These are phyloP conservation scores for Diutina neorugosa DNA, from an alignment of 1,139 yeast species.

Conservation along the genomic window DNA sequence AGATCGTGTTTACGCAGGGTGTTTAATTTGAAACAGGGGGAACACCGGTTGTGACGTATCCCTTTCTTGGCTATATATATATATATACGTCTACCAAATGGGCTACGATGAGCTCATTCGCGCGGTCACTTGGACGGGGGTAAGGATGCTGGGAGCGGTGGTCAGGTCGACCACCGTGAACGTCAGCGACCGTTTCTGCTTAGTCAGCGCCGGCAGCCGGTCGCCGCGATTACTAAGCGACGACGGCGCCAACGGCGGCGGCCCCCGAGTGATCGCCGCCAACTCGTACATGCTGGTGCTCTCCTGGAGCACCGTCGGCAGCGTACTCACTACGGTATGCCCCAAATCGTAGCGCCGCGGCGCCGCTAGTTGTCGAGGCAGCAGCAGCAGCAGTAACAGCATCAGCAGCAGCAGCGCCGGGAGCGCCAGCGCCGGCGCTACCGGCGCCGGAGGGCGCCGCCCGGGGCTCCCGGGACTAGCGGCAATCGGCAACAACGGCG, in stretches of 20 bases:
- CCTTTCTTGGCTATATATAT: no score
- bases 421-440: not conserved
- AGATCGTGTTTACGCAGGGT: not conserved
- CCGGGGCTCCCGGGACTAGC: not conserved
- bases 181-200: conserved; percentile 1
- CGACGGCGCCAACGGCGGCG: not conserved
- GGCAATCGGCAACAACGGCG: not conserved
- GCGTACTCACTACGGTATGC: conserved; percentile 1
- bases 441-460: not conserved
- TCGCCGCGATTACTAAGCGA: not conserved
- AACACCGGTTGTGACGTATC: no score
- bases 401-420: not conserved
- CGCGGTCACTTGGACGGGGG: conserved; percentile 2
- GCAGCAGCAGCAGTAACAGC: not conserved
- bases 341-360: conserved; percentile 1
- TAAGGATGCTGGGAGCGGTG: conserved; percentile 1
- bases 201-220: not conserved
- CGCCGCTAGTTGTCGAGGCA: not conserved
- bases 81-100: not conserved
- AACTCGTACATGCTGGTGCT: conserved; percentile 4
- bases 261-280: not conserved
- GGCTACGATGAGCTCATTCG: not conserved
- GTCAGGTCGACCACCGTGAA: conserved; percentile 1
- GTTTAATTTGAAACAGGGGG: no score
- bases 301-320: conserved; percentile 3